A percentile compares a stretch with the other conserved stretches of the same genome.
phyloP scores from a whole-genome alignment of 257 asterid species.

The Eucommia ulmoides region DNA sequence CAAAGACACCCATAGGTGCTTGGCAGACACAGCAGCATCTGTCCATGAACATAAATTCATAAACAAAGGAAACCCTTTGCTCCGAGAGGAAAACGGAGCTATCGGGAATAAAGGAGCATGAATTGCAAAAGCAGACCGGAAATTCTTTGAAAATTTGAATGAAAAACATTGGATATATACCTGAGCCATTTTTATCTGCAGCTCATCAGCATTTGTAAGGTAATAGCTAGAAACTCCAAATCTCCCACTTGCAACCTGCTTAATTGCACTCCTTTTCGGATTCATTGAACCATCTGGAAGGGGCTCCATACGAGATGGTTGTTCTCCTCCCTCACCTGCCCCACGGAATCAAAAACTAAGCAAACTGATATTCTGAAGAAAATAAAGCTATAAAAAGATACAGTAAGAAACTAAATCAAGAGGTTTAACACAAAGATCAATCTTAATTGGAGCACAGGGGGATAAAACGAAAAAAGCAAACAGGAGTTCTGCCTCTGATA shows the following conservation, averaged over 20 bases:
- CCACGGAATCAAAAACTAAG: neutral
- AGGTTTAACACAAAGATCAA: too few species aligned
- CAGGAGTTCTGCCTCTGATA: too few species aligned
- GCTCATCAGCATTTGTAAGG: conserved; percentile 90
- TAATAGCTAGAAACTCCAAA: conserved; percentile 98
- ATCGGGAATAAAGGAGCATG: conserved; percentile 11
- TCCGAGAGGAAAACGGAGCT: conserved; percentile 16
- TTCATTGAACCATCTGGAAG: conserved; percentile 82
- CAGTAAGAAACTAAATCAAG: too few species aligned
- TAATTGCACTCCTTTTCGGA: conserved; percentile 90
- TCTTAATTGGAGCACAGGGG: too few species aligned
- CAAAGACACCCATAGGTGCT: conserved; percentile 54
- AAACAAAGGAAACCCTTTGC: conserved; percentile 34
- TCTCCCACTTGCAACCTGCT: conserved; percentile 99
- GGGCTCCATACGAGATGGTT: conserved; percentile 97
- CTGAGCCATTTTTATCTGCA: conserved; percentile 99
- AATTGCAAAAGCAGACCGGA: conserved; percentile 2
- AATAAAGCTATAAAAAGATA: neutral
- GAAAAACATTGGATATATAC: conserved; percentile 23
- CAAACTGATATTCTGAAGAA: neutral
- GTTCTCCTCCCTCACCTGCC: conserved; percentile 98
- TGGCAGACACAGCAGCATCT: conserved; percentile 46
- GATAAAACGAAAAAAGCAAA: too few species aligned
- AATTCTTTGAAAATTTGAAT: conserved; percentile 2
- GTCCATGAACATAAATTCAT: conserved; percentile 44